A percentile compares a stretch with the other conserved stretches of the same genome.
Evolutionary conservation across 1,284 basidiomycete species (phyloP).

Genomic region (Taiwanofungus camphoratus): DNA sequence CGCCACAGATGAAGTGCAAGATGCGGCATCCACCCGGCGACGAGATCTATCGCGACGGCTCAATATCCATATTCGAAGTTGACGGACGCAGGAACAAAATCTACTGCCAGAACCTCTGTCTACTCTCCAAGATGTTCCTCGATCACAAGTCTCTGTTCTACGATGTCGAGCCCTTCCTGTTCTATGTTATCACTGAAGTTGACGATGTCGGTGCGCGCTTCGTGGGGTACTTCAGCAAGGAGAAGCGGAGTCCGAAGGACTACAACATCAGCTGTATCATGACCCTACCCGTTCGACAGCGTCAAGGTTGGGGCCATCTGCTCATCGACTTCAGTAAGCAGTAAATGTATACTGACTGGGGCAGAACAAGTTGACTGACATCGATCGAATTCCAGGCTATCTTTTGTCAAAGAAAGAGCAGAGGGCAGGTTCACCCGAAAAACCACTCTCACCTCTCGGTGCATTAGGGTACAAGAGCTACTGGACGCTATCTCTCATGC

Average conservation of each 20-base stretch:
- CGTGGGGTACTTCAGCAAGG: conserved; percentile 98
- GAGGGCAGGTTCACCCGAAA: conserved; percentile 84
- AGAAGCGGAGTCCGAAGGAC: conserved; percentile 93
- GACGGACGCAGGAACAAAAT: conserved; percentile 99
- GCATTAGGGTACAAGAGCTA: conserved; percentile 92
- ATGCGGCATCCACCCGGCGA: conserved; percentile 93
- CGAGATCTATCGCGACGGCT: conserved; percentile 93
- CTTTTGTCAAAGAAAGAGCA: conserved; percentile 93
- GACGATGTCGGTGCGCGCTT: conserved; percentile 91
- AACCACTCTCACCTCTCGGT: conserved; percentile 87
- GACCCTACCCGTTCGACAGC: conserved; percentile 93
- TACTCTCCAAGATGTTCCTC: conserved; percentile 98
- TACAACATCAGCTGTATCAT: conserved; percentile 99
- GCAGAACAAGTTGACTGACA: not conserved
- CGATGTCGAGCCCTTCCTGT: conserved; percentile 98
- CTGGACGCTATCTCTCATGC: conserved; percentile 91
- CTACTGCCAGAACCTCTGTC: conserved; percentile 98
- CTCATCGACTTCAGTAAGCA: conserved; percentile 94
- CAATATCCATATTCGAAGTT: conserved; percentile 93
- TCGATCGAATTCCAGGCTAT: conserved; percentile 61
- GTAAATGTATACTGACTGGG: not conserved
- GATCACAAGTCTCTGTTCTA: conserved; percentile 99
- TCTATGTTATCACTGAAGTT: conserved; percentile 94
- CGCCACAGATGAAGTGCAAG: conserved; percentile 85
- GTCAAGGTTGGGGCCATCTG: conserved; percentile 92